Base-by-base conservation (phyloP, 306 rosid genomes). In the Lagenaria siceraria region DNA sequence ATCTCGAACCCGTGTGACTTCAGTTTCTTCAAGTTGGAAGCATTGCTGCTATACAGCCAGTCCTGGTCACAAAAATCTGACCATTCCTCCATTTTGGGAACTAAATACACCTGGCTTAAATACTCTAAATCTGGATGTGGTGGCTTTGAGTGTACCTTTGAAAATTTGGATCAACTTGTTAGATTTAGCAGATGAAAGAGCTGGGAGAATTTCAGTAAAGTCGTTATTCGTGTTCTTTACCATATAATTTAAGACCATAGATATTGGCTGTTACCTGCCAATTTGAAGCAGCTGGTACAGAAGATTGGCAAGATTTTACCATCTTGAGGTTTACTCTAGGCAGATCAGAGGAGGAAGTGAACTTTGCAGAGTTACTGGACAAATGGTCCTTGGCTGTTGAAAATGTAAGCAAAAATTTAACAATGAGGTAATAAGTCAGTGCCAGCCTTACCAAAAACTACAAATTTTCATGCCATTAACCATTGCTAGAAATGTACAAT, bases 71-170 rank as follows among this genome's bases (percentile, higher is more conserved):
- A 87, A 66, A 79, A 59, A 81, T 78, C 87, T 66, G 89, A 81
- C 86, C 82, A 81, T 48, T 81, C 89, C 7, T 85, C 91, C 86
- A 83, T 75, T 75, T 86, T 89, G 19, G 97, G 99, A 52, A 95
- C 85, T 3, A 83, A 78, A 79, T 89, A 90, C 74, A 90, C 85
- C 78, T 82, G 85, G 74, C 87, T 83, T 73, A 92, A 75, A 84
- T 84, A 85, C 79, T 80, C 88, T 75, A 84, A 74, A 85, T 95
- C 99, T 42, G 92, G 90, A 92, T 92, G 97, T n/a, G 93, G 88
- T 10, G 88, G 81, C 82, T 86, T 90, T 80, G 75, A 52, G 62
- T 86, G 77, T 75, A 81, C 83, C 77, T 81, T 78, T n/a, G 81
- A 46, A 52, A 38, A 80, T 51, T 2, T 69, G 88, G 88, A 78